Percentiles rank a stretch among this genome's conserved stretches.
Conservation (phyloP, 805 yeast genomes). For the Starmerella etchellsii region DNA sequence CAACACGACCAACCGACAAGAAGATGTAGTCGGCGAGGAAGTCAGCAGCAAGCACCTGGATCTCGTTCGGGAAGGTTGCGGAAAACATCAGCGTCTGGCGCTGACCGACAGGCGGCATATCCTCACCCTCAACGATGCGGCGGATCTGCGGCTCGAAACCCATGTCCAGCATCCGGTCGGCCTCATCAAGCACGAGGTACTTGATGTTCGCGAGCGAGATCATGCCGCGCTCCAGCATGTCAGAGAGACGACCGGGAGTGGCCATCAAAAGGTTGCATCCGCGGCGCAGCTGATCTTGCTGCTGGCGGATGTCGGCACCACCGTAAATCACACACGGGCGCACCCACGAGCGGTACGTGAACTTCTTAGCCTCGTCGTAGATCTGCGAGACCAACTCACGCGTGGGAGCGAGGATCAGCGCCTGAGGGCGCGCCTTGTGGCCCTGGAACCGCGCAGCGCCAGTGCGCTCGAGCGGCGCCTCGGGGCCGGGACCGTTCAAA, state of each 20-base stretch:
- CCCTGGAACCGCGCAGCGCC: conserved; percentile 23
- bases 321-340: conserved; percentile 82
- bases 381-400: conserved; percentile 87
- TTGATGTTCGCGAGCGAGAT: conserved; percentile 52
- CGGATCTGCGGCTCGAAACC: conserved; percentile 85
- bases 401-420: conserved; percentile 82
- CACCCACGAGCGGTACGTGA: conserved; percentile 94
- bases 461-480: conserved; percentile 43
- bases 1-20: conserved; percentile 86
- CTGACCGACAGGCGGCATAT: conserved; percentile 93
- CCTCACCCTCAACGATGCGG: conserved; percentile 94
- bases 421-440: conserved; percentile 77
- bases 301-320: conserved; percentile 44
- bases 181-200: conserved; percentile 81
- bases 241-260: conserved; percentile 82
- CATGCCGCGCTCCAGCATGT: conserved; percentile 49
- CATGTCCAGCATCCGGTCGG: conserved; percentile 83
- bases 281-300: conserved; percentile 40
- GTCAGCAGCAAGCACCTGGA: conserved; percentile 52
- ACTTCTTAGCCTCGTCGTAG: conserved; percentile 47
- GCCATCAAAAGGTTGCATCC: conserved; percentile 71
- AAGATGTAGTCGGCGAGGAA: conserved; percentile 74
- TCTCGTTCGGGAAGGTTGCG: conserved; percentile 72
- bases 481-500: conserved; percentile 2
- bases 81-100: conserved; percentile 64